Conservation (phyloP, 305 asterid species). For the Rubia tinctorum region DNA sequence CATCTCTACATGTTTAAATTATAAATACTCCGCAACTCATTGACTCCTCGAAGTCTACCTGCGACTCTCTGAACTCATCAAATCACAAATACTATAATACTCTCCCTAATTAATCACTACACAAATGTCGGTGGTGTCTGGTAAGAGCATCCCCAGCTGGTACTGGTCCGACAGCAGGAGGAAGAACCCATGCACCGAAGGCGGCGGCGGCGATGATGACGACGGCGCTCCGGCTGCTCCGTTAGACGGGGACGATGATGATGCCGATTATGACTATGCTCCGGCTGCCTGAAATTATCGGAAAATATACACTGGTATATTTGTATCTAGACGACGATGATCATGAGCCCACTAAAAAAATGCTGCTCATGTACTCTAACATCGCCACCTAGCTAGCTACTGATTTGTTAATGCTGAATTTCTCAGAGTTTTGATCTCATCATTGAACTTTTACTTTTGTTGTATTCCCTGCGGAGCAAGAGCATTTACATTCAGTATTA, state of each 20-base stretch:
- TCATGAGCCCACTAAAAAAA: too few relatives aligned
- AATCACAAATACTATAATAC: background rate
- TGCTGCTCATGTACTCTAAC: too few relatives aligned
- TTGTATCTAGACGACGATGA: too few relatives aligned
- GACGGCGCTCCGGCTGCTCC: constrained; percentile 24
- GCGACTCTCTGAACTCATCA: too few relatives aligned
- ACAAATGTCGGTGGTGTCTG: background rate
- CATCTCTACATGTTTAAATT: background rate
- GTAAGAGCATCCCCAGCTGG: background rate
- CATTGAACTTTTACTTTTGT: too few relatives aligned
- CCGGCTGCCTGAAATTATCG: constrained; percentile 7
- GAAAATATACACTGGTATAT: too few relatives aligned
- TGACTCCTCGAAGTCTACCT: background rate
- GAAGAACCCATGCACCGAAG: constrained; percentile 4
- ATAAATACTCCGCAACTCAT: background rate
- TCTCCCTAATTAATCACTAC: background rate
- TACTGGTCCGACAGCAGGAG: background rate
- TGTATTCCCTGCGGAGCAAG: too few relatives aligned
- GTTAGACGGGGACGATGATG: constrained; percentile 5
- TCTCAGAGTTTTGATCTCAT: background rate
- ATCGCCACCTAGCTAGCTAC: background rate
- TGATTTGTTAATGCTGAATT: too few relatives aligned
- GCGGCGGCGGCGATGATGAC: constrained; percentile 11
- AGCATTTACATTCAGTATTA: too few relatives aligned
- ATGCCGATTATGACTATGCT: constrained; percentile 9